phyloP scores from a whole-genome alignment of 2,329 filamentous ascomycete genomes.

The Ceratocystiopsis minuta region DNA sequence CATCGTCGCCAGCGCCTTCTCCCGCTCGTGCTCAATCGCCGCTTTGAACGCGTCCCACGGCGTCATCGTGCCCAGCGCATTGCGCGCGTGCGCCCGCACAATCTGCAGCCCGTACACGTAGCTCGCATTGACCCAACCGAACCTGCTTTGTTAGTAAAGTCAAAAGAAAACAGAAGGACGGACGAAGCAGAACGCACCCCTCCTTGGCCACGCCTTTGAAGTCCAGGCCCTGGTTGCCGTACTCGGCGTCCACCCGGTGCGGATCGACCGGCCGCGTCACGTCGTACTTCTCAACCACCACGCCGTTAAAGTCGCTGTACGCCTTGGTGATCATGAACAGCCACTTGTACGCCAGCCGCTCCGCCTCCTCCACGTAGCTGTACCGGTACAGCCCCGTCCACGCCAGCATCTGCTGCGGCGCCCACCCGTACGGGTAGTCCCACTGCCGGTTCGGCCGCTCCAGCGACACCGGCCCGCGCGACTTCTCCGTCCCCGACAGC shows the following conservation, averaged over 20 bases:
- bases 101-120: slow-evolving; percentile 88
- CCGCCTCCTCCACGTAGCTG: slow-evolving; percentile 76
- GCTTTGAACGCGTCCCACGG: slow-evolving; percentile 68
- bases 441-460: slow-evolving; percentile 88
- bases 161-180: not conserved
- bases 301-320: slow-evolving; percentile 95
- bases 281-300: slow-evolving; percentile 97
- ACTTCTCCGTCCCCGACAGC: slow-evolving; percentile 76
- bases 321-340: slow-evolving; percentile 96
- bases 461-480: slow-evolving; percentile 60
- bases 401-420: slow-evolving; percentile 93
- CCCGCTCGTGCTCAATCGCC: slow-evolving; percentile 39
- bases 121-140: slow-evolving; percentile 97
- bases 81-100: slow-evolving; percentile 72
- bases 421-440: slow-evolving; percentile 98
- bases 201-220: slow-evolving; percentile 93
- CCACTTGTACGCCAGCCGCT: slow-evolving; percentile 88
- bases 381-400: slow-evolving; percentile 89
- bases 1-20: slow-evolving; percentile 32
- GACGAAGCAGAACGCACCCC: slow-evolving; percentile 44
- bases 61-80: slow-evolving; percentile 74
- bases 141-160: slow-evolving; percentile 35
- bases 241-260: slow-evolving; percentile 89
- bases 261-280: slow-evolving; percentile 80
- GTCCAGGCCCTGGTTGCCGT: slow-evolving; percentile 88